Base-by-base conservation (phyloP, 2,329 filamentous ascomycete species). In the Tolypocladium capitatum region DNA sequence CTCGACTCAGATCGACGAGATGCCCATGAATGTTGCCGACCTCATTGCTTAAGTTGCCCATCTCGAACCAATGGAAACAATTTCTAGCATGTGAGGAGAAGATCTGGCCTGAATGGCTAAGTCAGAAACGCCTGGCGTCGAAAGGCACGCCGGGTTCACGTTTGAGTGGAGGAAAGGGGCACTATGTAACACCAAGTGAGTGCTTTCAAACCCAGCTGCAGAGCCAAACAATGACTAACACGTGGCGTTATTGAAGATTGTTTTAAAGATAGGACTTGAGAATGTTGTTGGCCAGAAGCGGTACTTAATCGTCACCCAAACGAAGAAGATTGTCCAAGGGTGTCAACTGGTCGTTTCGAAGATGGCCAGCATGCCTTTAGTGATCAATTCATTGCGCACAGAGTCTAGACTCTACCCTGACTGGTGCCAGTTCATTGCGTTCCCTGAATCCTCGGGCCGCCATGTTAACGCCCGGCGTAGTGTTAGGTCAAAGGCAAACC, bases 1-100 rank as follows among this genome's bases (percentile, higher is more conserved):
- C 70, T 94, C 87, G 16, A 95, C 90, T 43, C 90, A 96, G 71
- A 95, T 96, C 57, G 90, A 96, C 59, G 90, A 96, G 73, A 96
- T 96, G 90, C 90, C 90, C 18, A 96, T 96, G 90, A 96, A 96
- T 62, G 87, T 87, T 63, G 79, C 76, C 58, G 76, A 78, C 56
- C 71, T 81, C 28, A 75, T 75, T 50, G 64, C 74, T 33, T 78
- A 69, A 65, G 30, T 24, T n/a, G 1, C 28, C 11, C 8, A 41
- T n/a, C 40, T 20, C 14, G 7, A 3, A 18, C 27, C 2, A 18
- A 16, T 28, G 9, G 9, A 30, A 2, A 16, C 38, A 18, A 11
- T 11, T 21, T 36, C 14, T 27, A 14, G 21, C 24, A 28, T 32
- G 13, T 3, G 36, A 31, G 20, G 14, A 34, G 16, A 31, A 45